Conservation (phyloP, 129 eudicot species). For the Saussurea involucrata region DNA sequence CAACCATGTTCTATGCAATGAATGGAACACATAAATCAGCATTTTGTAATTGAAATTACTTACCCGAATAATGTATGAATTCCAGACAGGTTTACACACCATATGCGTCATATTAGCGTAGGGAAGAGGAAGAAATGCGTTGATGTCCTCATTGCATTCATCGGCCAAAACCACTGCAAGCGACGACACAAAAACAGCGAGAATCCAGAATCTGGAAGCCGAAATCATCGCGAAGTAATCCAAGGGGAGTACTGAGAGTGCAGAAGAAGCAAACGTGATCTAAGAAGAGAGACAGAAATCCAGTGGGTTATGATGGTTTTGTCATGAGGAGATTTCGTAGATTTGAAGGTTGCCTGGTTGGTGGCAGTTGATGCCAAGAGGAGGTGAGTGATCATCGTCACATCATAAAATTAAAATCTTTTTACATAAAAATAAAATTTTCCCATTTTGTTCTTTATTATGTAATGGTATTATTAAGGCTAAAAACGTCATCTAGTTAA, state of each 20-base stretch:
- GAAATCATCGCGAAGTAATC: constrained; percentile 21
- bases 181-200: constrained; percentile 7
- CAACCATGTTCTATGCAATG: not conserved
- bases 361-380: constrained; percentile 20
- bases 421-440: too few relatives aligned
- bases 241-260: not conserved
- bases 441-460: too few relatives aligned
- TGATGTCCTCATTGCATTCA: constrained; percentile 47
- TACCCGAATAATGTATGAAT: constrained; percentile 70
- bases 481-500: too few relatives aligned
- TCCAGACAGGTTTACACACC: constrained; percentile 80
- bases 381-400: constrained; percentile 13
- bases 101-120: constrained; percentile 52
- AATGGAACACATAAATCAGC: not conserved
- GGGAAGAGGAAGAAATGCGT: constrained; percentile 73
- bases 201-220: constrained; percentile 15
- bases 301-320: constrained; percentile 26
- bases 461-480: too few relatives aligned
- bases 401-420: constrained; percentile 12
- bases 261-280: constrained; percentile 1
- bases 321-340: constrained; percentile 27
- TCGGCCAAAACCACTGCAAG: constrained; percentile 17
- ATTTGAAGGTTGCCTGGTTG: constrained; percentile 26
- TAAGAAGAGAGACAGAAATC: constrained; percentile 12
- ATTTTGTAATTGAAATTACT: constrained; percentile 23